Conservation (phyloP, 2,329 filamentous ascomycete genomes). For the Fusarium sp. region DNA sequence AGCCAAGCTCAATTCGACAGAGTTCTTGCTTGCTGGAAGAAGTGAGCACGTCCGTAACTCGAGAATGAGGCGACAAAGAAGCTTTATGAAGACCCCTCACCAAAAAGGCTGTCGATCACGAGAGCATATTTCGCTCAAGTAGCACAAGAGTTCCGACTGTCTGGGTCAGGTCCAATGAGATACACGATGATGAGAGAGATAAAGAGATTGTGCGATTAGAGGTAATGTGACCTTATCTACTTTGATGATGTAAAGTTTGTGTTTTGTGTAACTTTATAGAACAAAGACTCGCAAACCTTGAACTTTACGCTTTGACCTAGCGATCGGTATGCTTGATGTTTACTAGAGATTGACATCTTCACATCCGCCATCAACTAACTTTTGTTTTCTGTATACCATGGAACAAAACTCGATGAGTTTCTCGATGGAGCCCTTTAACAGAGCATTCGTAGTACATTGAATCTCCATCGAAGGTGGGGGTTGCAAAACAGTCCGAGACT, state of each 20-base stretch:
- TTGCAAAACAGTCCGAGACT: not conserved
- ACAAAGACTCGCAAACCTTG: not conserved
- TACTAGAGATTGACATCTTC: not conserved
- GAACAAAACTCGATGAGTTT: not conserved
- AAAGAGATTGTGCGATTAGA: not conserved
- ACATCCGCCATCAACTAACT: rapidly evolving
- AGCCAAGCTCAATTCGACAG: too few relatives aligned
- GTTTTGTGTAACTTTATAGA: not conserved
- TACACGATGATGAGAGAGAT: not conserved
- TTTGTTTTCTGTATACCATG: rapidly evolving
- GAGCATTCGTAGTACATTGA: not conserved
- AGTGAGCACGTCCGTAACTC: rapidly evolving
- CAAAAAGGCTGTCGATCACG: not conserved
- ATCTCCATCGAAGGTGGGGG: not conserved
- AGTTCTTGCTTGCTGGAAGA: not conserved
- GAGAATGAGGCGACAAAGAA: not conserved
- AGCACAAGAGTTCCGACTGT: not conserved
- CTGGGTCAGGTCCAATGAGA: not conserved
- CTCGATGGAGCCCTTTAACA: rapidly evolving
- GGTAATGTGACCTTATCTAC: not conserved
- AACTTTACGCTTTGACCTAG: not conserved
- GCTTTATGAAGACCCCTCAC: not conserved
- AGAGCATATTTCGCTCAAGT: not conserved
- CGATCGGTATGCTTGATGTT: not conserved
- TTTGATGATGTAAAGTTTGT: not conserved